These are phyloP conservation scores for Cryptococcus deneoformans DNA, from an alignment of 1,284 basidiomycete genomes.

Conservation along the genomic window DNA sequence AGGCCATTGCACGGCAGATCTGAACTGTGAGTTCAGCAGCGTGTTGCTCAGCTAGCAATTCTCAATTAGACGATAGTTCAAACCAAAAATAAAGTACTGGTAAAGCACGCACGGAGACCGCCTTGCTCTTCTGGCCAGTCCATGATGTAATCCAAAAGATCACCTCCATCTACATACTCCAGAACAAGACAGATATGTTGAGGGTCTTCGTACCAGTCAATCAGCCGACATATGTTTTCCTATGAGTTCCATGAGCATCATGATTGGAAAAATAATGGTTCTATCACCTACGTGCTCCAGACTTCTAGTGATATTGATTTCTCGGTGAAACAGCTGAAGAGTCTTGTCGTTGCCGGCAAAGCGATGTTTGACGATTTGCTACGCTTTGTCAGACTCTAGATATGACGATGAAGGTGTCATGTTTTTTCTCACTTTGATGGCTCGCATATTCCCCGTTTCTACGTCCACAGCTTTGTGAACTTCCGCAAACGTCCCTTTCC, in stretches of 20 bases:
- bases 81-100: background rate
- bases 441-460: conserved; percentile 43
- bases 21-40: conserved; percentile 40
- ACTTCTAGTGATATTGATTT: conserved; percentile 72
- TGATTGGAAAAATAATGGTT: background rate
- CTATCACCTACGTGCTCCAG: conserved; percentile 60
- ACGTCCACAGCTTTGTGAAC: conserved; percentile 48
- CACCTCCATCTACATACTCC: conserved; percentile 73
- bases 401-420: conserved; percentile 14
- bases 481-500: conserved; percentile 49
- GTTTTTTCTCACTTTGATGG: conserved; percentile 43
- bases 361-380: conserved; percentile 48
- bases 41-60: conserved; percentile 39
- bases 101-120: conserved; percentile 57
- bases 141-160: conserved; percentile 79
- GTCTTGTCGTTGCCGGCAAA: conserved; percentile 52
- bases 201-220: conserved; percentile 71
- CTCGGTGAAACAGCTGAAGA: conserved; percentile 60
- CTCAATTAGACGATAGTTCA: background rate
- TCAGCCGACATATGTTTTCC: conserved; percentile 74
- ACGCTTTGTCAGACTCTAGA: background rate
- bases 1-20: conserved; percentile 50
- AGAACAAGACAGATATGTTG: conserved; percentile 59
- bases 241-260: conserved; percentile 17
- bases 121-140: conserved; percentile 38